These are phyloP conservation scores for Blepharisma undulans DNA, from an alignment of 169 alveolate species.

Conservation along the genomic window DNA sequence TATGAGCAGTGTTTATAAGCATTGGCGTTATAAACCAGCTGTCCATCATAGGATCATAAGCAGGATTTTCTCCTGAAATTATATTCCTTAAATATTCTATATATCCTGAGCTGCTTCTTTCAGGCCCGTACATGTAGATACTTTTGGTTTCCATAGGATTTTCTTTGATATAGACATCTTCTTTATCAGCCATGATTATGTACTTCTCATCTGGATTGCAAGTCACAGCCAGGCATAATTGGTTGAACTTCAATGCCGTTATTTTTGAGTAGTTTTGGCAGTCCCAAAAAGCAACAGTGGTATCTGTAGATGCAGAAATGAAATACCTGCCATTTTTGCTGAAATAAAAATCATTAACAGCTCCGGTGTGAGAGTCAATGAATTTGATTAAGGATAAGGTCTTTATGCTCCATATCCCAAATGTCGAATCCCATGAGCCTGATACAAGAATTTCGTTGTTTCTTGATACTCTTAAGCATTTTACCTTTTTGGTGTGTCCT, in stretches of 20 bases:
- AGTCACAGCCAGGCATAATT: background rate
- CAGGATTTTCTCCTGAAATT: background rate
- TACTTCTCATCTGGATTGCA: background rate
- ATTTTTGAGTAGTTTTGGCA: background rate
- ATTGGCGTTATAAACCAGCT: slow-evolving; percentile 8
- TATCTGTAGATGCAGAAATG: background rate
- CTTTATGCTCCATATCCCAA: background rate
- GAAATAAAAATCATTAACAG: background rate
- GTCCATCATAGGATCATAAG: background rate
- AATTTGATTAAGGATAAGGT: background rate
- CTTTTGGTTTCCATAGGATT: background rate
- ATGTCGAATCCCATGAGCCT: background rate
- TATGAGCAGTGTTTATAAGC: background rate
- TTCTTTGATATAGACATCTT: background rate
- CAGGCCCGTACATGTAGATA: background rate
- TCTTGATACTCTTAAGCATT: background rate
- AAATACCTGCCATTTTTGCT: background rate
- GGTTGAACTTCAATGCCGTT: background rate
- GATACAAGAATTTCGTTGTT: slow-evolving; percentile 6
- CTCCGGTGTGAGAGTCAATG: background rate
- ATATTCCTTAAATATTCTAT: background rate
- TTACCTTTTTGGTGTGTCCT: background rate
- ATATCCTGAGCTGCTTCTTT: background rate
- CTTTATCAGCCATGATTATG: background rate
- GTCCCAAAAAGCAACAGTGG: background rate